Percentiles rank a stretch among this genome's conserved stretches.
Conservation (phyloP, 1,139 yeast genomes). For the Debaryomyces robertsiae region DNA sequence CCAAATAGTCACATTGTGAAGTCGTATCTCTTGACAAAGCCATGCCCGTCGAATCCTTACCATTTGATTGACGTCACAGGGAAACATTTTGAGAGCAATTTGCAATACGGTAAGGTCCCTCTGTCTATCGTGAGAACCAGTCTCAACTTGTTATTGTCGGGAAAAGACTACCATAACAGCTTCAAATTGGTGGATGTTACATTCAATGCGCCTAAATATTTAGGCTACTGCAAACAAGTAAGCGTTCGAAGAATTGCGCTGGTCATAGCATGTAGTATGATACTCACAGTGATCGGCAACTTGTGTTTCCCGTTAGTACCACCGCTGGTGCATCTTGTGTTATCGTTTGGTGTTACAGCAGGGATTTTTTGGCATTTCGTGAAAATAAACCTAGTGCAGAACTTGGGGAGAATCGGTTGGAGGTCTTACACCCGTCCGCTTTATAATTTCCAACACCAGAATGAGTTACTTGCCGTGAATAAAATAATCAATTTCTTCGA, state of each 20-base stretch:
- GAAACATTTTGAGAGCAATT: conserved; percentile 14
- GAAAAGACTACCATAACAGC: conserved; percentile 38
- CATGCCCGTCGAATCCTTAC: conserved; percentile 24
- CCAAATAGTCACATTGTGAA: conserved; percentile 16
- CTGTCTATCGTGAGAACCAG: conserved; percentile 19
- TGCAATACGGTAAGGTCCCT: conserved; percentile 10
- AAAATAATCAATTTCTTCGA: conserved; percentile 41
- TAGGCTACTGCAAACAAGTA: conserved; percentile 5
- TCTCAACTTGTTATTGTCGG: conserved; percentile 25
- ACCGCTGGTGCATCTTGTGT: conserved; percentile 12
- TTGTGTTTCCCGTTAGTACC: conserved; percentile 18
- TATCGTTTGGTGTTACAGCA: conserved; percentile 12
- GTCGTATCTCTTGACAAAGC: conserved; percentile 25
- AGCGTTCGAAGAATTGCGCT: neutral
- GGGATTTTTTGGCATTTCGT: conserved; percentile 14
- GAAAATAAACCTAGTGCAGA: conserved; percentile 19
- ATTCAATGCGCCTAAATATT: conserved; percentile 16
- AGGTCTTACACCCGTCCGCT: conserved; percentile 29
- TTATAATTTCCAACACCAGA: conserved; percentile 28
- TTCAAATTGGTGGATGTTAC: conserved; percentile 36
- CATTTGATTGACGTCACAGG: conserved; percentile 19
- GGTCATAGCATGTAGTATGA: neutral
- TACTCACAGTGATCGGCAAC: conserved; percentile 5
- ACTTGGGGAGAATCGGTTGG: conserved; percentile 38
- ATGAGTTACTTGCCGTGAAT: conserved; percentile 33